Evolutionary conservation across 2,329 filamentous ascomycete species (phyloP), one percentile per base, ranked within the genome.

Genomic region (Curvularia verruculosa): DNA sequence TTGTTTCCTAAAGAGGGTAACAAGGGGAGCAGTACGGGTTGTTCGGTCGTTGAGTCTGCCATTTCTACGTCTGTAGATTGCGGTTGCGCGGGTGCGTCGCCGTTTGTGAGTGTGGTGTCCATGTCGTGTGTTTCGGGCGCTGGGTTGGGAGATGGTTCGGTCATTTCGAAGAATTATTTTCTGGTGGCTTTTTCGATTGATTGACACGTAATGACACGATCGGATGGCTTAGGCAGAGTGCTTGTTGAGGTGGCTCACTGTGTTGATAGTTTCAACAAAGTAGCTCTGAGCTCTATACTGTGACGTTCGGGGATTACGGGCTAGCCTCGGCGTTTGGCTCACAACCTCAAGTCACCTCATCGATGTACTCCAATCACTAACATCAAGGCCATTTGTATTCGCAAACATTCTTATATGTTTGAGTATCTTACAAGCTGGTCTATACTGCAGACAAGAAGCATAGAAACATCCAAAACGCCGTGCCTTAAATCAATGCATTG

Each of bases 41-140:
- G 66, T 60, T 52, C 56, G 49, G 36, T 23, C 7, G 53, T 45
- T 6, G 66, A 58, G 29, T 74, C 71, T 43, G 66, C 56, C 72
- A 75, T 75, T 52, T 71, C 66, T 52, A 75, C 59, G 46, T 75
- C 72, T 56, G 58, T 49, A 46, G 57, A 24, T 50, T 60, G 56
- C 15, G 36, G 49, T 12, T 57, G 44, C 9, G 39, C 34, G 45
- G 46, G 50, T 23, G 58, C 39, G 15, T 41, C 39, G 53, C 70
- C 70, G 39, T 73, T 70, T 52, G 63, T 57, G 44, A 67, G 53
- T 21, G 57, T 51, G 12, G 63, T 45, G 24, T 62, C 60, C 43
- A 61, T 41, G 39, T 69, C 67, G 44, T 59, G 21, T 55, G 54
- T 52, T 59, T 67, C 64, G 15, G 57, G 56, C 37, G 56, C 41